Conservation (phyloP, 192 early-diverging fungal species). For the Funneliformis geosporum region DNA sequence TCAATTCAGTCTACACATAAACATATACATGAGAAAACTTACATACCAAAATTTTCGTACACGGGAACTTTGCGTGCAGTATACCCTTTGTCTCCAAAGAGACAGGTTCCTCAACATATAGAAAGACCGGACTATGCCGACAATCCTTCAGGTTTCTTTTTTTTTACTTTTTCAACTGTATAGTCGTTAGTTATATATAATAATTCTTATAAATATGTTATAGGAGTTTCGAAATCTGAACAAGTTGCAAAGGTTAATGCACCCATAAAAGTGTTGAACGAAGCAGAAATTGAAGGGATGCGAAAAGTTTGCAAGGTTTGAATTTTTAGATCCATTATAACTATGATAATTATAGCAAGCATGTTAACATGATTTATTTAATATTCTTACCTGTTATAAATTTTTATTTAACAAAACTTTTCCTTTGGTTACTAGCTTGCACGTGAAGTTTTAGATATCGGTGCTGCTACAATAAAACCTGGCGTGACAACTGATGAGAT, state of each 20-base stretch:
- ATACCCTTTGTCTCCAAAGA: constrained; percentile 73
- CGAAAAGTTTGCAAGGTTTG: constrained; percentile 74
- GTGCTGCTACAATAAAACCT: constrained; percentile 71
- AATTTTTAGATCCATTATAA: background rate
- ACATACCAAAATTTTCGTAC: constrained; percentile 41
- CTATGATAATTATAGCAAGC: background rate
- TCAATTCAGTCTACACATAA: constrained; percentile 21
- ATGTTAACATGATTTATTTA: too few relatives aligned
- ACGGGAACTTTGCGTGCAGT: constrained; percentile 69
- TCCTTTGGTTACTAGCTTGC: constrained; percentile 57
- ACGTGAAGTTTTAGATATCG: constrained; percentile 91
- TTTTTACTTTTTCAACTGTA: background rate
- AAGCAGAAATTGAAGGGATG: constrained; percentile 79
- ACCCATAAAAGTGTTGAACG: constrained; percentile 67
- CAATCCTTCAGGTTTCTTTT: constrained; percentile 31
- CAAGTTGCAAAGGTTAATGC: constrained; percentile 63
- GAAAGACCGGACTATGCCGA: constrained; percentile 72
- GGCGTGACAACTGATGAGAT: constrained; percentile 97
- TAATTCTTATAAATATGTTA: constrained; percentile 21
- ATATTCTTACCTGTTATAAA: background rate
- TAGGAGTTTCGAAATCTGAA: constrained; percentile 78
- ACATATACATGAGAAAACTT: constrained; percentile 11
- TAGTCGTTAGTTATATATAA: background rate
- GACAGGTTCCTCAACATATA: constrained; percentile 68
- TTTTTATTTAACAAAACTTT: background rate